A percentile compares a stretch with the other conserved stretches of the same genome.
phyloP scores from a whole-genome alignment of 192 early-diverging fungal genomes.

The Spizellomyces sp. region DNA sequence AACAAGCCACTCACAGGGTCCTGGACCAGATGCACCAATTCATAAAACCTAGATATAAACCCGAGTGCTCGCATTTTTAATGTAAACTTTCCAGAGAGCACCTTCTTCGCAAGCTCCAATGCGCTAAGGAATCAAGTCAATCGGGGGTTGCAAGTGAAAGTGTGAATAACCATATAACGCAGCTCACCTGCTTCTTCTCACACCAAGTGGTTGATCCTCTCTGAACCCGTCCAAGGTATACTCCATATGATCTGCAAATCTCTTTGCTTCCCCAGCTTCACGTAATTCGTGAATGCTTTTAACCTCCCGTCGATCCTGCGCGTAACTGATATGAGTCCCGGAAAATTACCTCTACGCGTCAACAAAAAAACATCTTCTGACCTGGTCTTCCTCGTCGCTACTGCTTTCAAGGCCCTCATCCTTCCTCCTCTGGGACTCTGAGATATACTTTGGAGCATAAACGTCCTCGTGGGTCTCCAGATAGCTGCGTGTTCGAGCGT shows the following conservation, averaged over 20 bases:
- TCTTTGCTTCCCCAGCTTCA: slow-evolving; percentile 55
- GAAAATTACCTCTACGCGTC: not conserved
- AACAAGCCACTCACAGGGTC: slow-evolving; percentile 28
- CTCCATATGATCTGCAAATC: slow-evolving; percentile 63
- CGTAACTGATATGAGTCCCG: not conserved
- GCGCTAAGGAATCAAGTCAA: not conserved
- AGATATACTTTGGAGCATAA: slow-evolving; percentile 18
- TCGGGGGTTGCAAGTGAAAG: too few relatives aligned
- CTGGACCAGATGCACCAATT: slow-evolving; percentile 27
- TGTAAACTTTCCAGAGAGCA: slow-evolving; percentile 44
- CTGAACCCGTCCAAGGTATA: slow-evolving; percentile 59
- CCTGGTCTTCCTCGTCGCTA: slow-evolving; percentile 28
- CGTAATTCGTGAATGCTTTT: slow-evolving; percentile 60
- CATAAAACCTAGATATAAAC: slow-evolving; percentile 45
- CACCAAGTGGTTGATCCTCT: slow-evolving; percentile 41
- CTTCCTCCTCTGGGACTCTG: slow-evolving; percentile 20
- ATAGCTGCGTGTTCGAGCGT: slow-evolving; percentile 28
- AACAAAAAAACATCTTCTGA: not conserved
- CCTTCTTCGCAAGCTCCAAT: slow-evolving; percentile 53
- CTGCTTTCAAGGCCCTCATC: slow-evolving; percentile 37
- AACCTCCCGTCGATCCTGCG: slow-evolving; percentile 27
- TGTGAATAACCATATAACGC: not conserved
- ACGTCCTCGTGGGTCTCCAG: slow-evolving; percentile 21
- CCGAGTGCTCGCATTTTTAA: slow-evolving; percentile 42
- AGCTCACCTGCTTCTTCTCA: slow-evolving; percentile 51